Evolutionary conservation across 192 early-diverging fungal genomes (phyloP).

Genomic region (Geranomyces variabilis): DNA sequence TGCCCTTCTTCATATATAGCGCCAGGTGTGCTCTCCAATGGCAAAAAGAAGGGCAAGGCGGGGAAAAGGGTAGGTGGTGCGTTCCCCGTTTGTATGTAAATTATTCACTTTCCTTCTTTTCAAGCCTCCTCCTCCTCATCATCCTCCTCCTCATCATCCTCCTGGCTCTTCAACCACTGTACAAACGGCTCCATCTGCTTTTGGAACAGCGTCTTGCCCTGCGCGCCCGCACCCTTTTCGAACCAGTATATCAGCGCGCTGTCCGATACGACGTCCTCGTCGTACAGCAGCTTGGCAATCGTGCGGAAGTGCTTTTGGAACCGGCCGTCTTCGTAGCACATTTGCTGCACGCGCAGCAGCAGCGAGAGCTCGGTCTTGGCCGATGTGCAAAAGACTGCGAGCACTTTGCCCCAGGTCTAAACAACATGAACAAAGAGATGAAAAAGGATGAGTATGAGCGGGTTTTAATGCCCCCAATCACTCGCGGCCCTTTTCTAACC

Average conservation of each 20-base stretch:
- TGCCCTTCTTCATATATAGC: too few species aligned
- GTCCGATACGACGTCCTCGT: conserved; percentile 88
- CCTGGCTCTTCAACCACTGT: conserved; percentile 74
- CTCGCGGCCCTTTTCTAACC: conserved; percentile 5
- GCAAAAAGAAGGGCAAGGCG: too few species aligned
- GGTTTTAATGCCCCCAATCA: too few species aligned
- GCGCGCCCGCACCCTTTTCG: conserved; percentile 84
- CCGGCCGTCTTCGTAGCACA: conserved; percentile 86
- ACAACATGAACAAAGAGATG: background rate
- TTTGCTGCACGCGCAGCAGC: conserved; percentile 81
- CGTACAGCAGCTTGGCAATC: conserved; percentile 83
- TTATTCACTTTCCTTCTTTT: background rate
- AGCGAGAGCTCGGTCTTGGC: conserved; percentile 86
- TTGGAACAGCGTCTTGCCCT: conserved; percentile 87
- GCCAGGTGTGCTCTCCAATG: too few species aligned
- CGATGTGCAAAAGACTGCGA: conserved; percentile 74
- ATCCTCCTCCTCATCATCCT: conserved; percentile 54
- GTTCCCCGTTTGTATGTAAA: too few species aligned
- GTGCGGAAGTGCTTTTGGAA: conserved; percentile 85
- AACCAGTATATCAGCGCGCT: conserved; percentile 93
- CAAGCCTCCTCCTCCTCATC: conserved; percentile 20
- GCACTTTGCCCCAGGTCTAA: conserved; percentile 72
- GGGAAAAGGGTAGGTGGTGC: too few species aligned
- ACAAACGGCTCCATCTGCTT: conserved; percentile 95
- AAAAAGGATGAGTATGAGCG: background rate